Base-by-base conservation (phyloP, 2,329 filamentous ascomycete genomes). In the Pochonia chlamydosporia region DNA sequence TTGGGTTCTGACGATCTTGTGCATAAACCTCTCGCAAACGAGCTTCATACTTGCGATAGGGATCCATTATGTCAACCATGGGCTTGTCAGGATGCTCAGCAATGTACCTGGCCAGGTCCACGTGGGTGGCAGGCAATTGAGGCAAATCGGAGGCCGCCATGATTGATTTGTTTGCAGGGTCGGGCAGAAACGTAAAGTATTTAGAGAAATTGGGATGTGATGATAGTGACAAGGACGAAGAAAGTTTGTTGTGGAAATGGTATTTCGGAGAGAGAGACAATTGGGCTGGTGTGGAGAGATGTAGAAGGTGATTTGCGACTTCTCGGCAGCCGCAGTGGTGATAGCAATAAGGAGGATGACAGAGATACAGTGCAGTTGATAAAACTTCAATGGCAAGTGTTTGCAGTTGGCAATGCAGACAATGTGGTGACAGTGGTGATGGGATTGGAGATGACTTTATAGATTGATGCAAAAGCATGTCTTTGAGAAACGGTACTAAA, bases 21-120 rank as follows among this genome's bases (percentile, higher is more conserved):
- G 85, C 85, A 57, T 82, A 89, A 16, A 85, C 58, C 52, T 83
- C 75, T 39, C 86, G 80, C 44, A 89, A 69, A 50, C 78, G 73
- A 40, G 78, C 73, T 62, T 90, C 86, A 55, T 83, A 88, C 46
- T 76, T 64, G 59, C 84, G 80, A 64, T 81, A 89, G 0, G 85
- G 85, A 43, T 75, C 67, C 47, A 89, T 63, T 44, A 89, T 69
- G 28, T 84, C 71, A 5, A 61, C 52, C 53, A 89, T 69, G 1
- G 79, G 66, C 46, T 67, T 75, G 23, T 76, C 65, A 5, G 74
- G 68, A 51, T 84, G 70, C 47, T 73, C 66, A 11, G 72, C 68
- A 48, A 88, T 71, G 62, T 87, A 78, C 47, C 60, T 67, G 33
- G 65, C 67, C 57, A 80, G 61, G 56, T 70, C 69, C 52, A 59